Conservation (phyloP, 768 basidiomycete genomes). For the Boletellus sp. region DNA sequence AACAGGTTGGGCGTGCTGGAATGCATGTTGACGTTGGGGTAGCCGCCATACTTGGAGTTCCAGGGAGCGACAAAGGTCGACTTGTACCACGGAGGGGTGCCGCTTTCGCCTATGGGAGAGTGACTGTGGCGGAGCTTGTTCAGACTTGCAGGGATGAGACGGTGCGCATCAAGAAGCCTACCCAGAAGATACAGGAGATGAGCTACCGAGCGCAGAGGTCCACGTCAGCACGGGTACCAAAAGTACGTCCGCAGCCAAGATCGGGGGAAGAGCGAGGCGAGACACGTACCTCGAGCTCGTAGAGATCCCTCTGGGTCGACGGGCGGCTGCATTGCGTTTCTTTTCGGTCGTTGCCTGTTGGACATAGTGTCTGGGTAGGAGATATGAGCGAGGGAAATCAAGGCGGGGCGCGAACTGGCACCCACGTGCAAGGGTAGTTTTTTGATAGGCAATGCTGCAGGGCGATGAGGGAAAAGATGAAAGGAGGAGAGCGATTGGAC, state of each 20-base stretch:
- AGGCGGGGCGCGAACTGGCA: conserved; percentile 24
- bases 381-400: conserved; percentile 17
- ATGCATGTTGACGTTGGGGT: conserved; percentile 50
- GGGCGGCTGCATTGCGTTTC: conserved; percentile 59
- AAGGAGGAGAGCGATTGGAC: conserved; percentile 15
- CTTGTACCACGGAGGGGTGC: conserved; percentile 28
- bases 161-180: conserved; percentile 36
- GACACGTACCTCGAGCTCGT: conserved; percentile 43
- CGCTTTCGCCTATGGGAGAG: conserved; percentile 26
- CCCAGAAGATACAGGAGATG: conserved; percentile 34
- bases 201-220: conserved; percentile 11
- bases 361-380: conserved; percentile 58
- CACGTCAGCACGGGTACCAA: conserved; percentile 28
- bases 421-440: conserved; percentile 90
- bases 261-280: neutral
- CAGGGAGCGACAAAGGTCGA: conserved; percentile 24
- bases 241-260: conserved; percentile 23
- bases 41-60: conserved; percentile 32
- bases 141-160: conserved; percentile 20
- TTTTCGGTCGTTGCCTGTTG: conserved; percentile 85
- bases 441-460: conserved; percentile 78
- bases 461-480: conserved; percentile 9
- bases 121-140: conserved; percentile 28
- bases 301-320: conserved; percentile 66
- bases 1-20: conserved; percentile 67